Conservation (phyloP, 1,284 basidiomycete species). For the Melampsora larici-populina region DNA sequence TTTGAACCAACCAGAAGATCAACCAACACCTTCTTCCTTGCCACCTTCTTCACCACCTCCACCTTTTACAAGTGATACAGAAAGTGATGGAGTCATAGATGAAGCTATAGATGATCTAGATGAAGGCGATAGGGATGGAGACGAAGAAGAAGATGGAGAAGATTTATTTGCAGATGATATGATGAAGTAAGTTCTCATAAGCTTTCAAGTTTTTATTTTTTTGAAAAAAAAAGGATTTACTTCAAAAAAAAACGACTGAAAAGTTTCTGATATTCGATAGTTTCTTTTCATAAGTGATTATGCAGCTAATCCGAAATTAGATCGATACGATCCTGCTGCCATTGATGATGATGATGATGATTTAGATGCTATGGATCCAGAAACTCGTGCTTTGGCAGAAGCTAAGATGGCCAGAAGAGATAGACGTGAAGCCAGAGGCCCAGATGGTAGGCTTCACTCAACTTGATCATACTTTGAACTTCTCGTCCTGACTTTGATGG, state of each 20-base stretch:
- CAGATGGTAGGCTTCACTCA: slow-evolving; percentile 55
- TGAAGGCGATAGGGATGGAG: slow-evolving; percentile 60
- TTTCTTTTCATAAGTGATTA: slow-evolving; percentile 70
- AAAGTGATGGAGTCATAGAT: slow-evolving; percentile 26
- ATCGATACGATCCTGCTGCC: slow-evolving; percentile 80
- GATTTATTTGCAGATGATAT: slow-evolving; percentile 82
- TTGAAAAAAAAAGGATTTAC: slow-evolving; percentile 1
- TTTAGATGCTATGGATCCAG: slow-evolving; percentile 68
- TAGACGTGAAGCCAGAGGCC: slow-evolving; percentile 66
- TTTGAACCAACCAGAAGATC: slow-evolving; percentile 5
- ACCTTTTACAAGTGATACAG: slow-evolving; percentile 38
- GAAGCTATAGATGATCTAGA: slow-evolving; percentile 61
- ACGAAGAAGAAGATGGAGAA: slow-evolving; percentile 71
- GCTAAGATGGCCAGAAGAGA: slow-evolving; percentile 83
- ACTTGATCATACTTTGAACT: slow-evolving; percentile 45
- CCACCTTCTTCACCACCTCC: slow-evolving; percentile 44
- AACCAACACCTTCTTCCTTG: slow-evolving; percentile 31
- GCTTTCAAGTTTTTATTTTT: not conserved
- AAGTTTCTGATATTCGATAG: not conserved
- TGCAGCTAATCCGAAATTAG: slow-evolving; percentile 72
- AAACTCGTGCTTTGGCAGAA: slow-evolving; percentile 78
- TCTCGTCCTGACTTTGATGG: slow-evolving; percentile 53
- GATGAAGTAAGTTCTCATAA: slow-evolving; percentile 63
- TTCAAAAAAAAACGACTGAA: not conserved
- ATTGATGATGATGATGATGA: slow-evolving; percentile 76